These are phyloP conservation scores for Melampsora americana DNA, from an alignment of 1,284 basidiomycete genomes.

Conservation along the genomic window DNA sequence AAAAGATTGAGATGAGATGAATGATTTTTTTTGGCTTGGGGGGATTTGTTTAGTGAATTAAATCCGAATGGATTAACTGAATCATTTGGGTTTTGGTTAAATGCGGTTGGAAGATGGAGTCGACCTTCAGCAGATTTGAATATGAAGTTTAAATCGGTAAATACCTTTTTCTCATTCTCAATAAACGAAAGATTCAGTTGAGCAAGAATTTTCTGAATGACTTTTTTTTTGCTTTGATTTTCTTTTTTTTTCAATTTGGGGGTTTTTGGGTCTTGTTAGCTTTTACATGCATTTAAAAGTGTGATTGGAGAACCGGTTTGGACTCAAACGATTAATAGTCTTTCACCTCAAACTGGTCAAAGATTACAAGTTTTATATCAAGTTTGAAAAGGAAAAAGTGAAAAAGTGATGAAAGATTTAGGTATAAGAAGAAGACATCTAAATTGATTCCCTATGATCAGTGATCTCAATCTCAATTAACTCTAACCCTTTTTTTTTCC, in stretches of 20 bases:
- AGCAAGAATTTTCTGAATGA: not conserved
- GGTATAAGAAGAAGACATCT: too few species aligned
- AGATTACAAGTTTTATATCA: slow-evolving; percentile 36
- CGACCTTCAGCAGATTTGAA: slow-evolving; percentile 82
- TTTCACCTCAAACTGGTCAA: slow-evolving; percentile 33
- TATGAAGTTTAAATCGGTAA: slow-evolving; percentile 57
- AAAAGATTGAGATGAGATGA: not conserved
- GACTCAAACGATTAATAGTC: slow-evolving; percentile 12
- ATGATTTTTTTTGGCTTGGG: not conserved
- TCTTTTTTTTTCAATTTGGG: not conserved
- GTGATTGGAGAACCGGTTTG: slow-evolving; percentile 37
- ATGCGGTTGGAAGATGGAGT: slow-evolving; percentile 91
- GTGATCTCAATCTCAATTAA: too few species aligned
- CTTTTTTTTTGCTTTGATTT: not conserved
- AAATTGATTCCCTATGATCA: too few species aligned
- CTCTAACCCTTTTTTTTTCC: too few species aligned
- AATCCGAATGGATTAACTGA: slow-evolving; percentile 39
- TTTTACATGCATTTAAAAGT: slow-evolving; percentile 37
- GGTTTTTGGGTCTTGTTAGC: not conserved
- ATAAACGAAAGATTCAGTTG: slow-evolving; percentile 19
- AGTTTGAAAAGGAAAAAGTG: not conserved
- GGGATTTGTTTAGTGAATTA: slow-evolving; percentile 28
- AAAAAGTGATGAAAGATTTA: too few species aligned
- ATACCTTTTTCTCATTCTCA: slow-evolving; percentile 28
- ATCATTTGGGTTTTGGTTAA: slow-evolving; percentile 53